A percentile compares a stretch with the other conserved stretches of the same genome.
Conservation (phyloP, 371 early-diverging fungal genomes). For the Rhizopus delemar region DNA sequence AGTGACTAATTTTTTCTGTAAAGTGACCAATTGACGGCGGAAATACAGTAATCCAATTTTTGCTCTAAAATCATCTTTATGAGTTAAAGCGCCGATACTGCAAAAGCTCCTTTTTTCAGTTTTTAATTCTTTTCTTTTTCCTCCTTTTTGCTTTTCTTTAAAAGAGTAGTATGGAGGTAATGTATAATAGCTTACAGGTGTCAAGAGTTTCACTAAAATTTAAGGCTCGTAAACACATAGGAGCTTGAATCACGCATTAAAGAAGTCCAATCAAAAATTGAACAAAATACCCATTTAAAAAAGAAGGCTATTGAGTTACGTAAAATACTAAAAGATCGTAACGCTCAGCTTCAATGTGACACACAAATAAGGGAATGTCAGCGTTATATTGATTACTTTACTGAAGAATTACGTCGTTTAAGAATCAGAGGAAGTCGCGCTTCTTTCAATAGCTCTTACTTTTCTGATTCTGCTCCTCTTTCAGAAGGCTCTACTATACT, state of each 20-base stretch:
- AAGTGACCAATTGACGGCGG: too few relatives aligned
- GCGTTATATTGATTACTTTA: slow-evolving; percentile 77
- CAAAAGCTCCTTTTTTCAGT: too few relatives aligned
- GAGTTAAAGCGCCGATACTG: too few relatives aligned
- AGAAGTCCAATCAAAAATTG: slow-evolving; percentile 57
- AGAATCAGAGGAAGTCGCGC: slow-evolving; percentile 23
- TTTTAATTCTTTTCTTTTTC: too few relatives aligned
- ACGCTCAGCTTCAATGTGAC: slow-evolving; percentile 74
- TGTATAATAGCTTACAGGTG: too few relatives aligned
- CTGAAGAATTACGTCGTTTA: slow-evolving; percentile 58
- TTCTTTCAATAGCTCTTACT: slow-evolving; percentile 6
- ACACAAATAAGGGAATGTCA: slow-evolving; percentile 74
- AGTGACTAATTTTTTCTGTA: too few relatives aligned
- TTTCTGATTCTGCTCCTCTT: not conserved
- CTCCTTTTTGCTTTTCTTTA: too few relatives aligned
- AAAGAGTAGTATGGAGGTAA: too few relatives aligned
- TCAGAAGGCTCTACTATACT: not conserved
- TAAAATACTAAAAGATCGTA: slow-evolving; percentile 59
- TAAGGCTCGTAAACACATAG: slow-evolving; percentile 7
- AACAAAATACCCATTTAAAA: slow-evolving; percentile 63
- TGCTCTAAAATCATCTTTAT: too few relatives aligned
- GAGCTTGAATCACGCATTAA: slow-evolving; percentile 37
- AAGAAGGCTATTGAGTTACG: slow-evolving; percentile 72
- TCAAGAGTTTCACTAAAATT: too few relatives aligned
- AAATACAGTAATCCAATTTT: too few relatives aligned